These are phyloP conservation scores for Phylloporus arenicola DNA, from an alignment of 768 basidiomycete genomes.

Conservation along the genomic window DNA sequence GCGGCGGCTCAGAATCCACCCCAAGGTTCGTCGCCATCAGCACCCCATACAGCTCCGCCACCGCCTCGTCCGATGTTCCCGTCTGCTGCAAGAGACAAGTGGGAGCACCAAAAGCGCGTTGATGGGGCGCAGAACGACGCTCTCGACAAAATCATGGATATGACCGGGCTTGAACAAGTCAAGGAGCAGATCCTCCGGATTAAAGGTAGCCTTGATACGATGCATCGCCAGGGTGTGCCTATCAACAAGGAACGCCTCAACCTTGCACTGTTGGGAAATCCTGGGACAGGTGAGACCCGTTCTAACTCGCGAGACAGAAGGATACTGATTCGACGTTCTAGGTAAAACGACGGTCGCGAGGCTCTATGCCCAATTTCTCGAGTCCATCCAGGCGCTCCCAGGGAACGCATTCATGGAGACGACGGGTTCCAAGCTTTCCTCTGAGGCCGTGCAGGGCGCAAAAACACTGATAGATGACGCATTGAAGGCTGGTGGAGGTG, in stretches of 20 bases:
- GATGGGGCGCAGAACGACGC: slow-evolving; percentile 47
- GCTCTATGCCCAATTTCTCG: slow-evolving; percentile 57
- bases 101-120: slow-evolving; percentile 53
- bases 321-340: slow-evolving; percentile 17
- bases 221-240: slow-evolving; percentile 48
- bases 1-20: not conserved
- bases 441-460: slow-evolving; percentile 50
- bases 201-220: slow-evolving; percentile 52
- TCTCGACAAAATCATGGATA: slow-evolving; percentile 64
- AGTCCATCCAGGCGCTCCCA: slow-evolving; percentile 50
- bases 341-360: slow-evolving; percentile 71
- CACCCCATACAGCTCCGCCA: not conserved
- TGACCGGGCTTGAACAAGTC: slow-evolving; percentile 66
- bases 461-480: slow-evolving; percentile 50
- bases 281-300: slow-evolving; percentile 55
- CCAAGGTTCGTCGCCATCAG: not conserved
- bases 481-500: slow-evolving; percentile 53
- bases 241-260: slow-evolving; percentile 57
- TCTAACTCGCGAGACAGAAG: not conserved
- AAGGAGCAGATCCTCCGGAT: slow-evolving; percentile 56
- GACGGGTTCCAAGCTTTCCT: slow-evolving; percentile 55
- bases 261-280: slow-evolving; percentile 60
- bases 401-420: slow-evolving; percentile 56
- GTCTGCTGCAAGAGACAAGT: slow-evolving; percentile 42
- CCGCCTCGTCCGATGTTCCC: slow-evolving; percentile 14